Conservation (phyloP, 257 asterid species). For the Solanum clarkiae region DNA sequence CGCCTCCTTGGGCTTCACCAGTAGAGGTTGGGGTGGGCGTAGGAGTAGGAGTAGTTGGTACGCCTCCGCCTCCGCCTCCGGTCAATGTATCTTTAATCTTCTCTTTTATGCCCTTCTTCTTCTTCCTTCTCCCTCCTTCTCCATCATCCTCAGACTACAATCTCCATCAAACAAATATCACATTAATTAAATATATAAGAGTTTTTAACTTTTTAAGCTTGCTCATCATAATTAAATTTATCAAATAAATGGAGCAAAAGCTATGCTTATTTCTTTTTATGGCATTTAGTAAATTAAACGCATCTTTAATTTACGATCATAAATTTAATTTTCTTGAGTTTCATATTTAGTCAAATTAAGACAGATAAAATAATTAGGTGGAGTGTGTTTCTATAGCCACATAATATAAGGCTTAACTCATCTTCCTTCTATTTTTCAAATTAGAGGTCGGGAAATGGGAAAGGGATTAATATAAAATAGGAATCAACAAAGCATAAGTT, state of each 20-base stretch:
- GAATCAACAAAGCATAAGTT: no score
- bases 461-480: no score
- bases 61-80: neutral
- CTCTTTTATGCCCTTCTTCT: slow-evolving; percentile 44
- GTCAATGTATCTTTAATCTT: slow-evolving; percentile 40
- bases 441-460: neutral
- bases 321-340: neutral
- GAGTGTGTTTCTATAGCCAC: neutral
- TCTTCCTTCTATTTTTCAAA: no score
- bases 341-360: neutral
- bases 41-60: neutral
- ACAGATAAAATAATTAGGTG: neutral
- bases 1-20: neutral
- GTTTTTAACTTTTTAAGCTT: neutral
- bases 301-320: neutral
- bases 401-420: neutral
- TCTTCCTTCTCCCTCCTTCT: slow-evolving; percentile 30
- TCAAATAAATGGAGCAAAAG: neutral
- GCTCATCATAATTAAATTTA: neutral
- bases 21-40: neutral
- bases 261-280: neutral
- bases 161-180: neutral
- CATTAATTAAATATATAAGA: neutral
- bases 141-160: slow-evolving; percentile 40
- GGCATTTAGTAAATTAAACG: neutral